Evolutionary conservation across 345 rosid species (phyloP).

Genomic region (Lepidium didymum): DNA sequence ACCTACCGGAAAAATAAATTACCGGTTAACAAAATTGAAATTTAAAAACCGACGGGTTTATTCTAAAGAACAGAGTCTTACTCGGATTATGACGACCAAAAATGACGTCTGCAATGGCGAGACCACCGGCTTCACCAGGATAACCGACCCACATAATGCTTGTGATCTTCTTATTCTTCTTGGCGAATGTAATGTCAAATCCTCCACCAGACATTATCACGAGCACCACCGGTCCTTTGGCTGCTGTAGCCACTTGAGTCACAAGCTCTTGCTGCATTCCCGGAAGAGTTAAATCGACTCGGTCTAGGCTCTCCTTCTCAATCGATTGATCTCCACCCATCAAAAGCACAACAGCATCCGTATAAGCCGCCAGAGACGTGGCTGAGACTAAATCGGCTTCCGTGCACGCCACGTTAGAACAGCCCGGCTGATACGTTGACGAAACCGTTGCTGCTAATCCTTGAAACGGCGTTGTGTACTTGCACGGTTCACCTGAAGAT

Average conservation of each 20-base stretch:
- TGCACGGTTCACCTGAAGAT: slow-evolving; percentile 57
- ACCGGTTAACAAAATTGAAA: neutral
- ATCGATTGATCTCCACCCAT: slow-evolving; percentile 55
- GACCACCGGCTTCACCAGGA: slow-evolving; percentile 78
- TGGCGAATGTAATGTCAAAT: slow-evolving; percentile 60
- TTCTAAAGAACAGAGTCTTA: slow-evolving; percentile 17
- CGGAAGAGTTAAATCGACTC: slow-evolving; percentile 38
- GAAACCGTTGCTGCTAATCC: slow-evolving; percentile 49
- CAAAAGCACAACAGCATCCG: slow-evolving; percentile 63
- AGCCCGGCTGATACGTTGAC: slow-evolving; percentile 31
- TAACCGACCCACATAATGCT: slow-evolving; percentile 48
- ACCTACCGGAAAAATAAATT: slow-evolving; percentile 25
- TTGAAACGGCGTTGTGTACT: slow-evolving; percentile 53
- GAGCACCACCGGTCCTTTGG: slow-evolving; percentile 71
- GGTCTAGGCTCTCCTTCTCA: slow-evolving; percentile 12
- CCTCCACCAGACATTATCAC: slow-evolving; percentile 83
- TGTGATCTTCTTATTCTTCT: slow-evolving; percentile 45
- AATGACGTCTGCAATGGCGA: slow-evolving; percentile 62
- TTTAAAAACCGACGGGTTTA: neutral
- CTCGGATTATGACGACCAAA: slow-evolving; percentile 66
- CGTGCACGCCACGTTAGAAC: slow-evolving; percentile 41
- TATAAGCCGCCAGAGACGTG: slow-evolving; percentile 31
- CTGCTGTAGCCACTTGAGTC: slow-evolving; percentile 47
- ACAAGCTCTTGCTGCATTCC: slow-evolving; percentile 56
- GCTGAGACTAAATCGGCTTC: slow-evolving; percentile 43